These are phyloP conservation scores for Pseudodiploospora longispora DNA, from an alignment of 2,329 filamentous ascomycete genomes.

Conservation along the genomic window DNA sequence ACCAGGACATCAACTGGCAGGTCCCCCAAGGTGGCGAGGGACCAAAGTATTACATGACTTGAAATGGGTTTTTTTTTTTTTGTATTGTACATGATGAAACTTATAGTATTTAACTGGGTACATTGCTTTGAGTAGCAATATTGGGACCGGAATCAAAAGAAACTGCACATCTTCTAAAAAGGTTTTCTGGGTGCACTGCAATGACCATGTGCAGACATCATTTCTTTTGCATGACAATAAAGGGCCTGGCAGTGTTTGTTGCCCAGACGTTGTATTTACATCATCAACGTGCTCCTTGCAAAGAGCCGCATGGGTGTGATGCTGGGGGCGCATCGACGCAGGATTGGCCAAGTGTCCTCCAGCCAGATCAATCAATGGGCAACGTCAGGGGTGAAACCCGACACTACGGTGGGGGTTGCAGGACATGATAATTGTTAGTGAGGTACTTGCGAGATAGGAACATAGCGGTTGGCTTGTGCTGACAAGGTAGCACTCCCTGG, in stretches of 20 bases:
- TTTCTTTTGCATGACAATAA: no score
- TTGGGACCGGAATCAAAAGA: no score
- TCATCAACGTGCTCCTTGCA: no score
- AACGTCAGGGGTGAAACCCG: neutral
- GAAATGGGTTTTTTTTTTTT: neutral
- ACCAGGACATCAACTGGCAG: conserved; percentile 96
- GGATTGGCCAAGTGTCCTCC: neutral
- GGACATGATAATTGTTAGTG: conserved; percentile 29
- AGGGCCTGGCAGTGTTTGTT: no score
- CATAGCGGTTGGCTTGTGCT: conserved; percentile 13
- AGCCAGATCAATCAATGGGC: neutral
- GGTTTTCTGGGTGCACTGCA: no score
- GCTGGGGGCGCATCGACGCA: no score
- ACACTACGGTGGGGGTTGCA: conserved; percentile 7
- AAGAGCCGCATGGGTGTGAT: no score
- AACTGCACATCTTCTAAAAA: no score
- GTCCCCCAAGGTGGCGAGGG: conserved; percentile 87
- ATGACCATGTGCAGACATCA: no score
- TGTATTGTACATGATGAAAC: neutral
- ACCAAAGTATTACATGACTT: conserved; percentile 66
- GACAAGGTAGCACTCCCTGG: conserved; percentile 19
- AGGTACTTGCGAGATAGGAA: conserved; percentile 21
- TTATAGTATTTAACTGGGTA: no score
- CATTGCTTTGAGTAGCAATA: no score
- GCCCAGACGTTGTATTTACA: no score